Percentiles rank a stretch among this genome's conserved stretches.
phyloP scores from a whole-genome alignment of 73 alveolate species.

The Paramecium sonneborni region DNA sequence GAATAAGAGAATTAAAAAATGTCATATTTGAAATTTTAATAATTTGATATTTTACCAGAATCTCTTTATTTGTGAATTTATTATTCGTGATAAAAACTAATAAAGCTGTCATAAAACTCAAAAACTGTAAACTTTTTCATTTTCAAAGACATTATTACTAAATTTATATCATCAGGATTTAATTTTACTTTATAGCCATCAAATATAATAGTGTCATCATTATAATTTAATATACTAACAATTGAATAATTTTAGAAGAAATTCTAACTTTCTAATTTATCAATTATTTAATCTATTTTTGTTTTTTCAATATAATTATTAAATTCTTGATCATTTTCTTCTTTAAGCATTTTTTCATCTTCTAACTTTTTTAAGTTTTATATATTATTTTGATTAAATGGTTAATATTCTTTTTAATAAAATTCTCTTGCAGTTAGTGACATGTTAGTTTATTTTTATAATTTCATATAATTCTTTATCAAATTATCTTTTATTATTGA shows the following conservation, averaged over 20 bases:
- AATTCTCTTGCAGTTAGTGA: background rate
- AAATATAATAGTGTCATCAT: background rate
- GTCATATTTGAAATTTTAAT: background rate
- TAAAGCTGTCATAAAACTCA: slow-evolving; percentile 2
- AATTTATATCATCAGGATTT: background rate
- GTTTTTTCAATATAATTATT: background rate
- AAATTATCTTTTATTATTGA: background rate
- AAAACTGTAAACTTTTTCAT: background rate
- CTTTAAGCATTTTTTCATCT: background rate
- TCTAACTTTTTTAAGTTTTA: background rate
- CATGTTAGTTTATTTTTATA: background rate
- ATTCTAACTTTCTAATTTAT: background rate
- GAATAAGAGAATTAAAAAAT: background rate
- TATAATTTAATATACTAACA: background rate
- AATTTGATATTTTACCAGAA: background rate
- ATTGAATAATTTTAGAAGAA: background rate
- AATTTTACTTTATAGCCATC: background rate
- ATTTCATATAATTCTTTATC: background rate
- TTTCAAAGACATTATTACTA: background rate
- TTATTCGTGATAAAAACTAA: background rate
- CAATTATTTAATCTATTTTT: background rate
- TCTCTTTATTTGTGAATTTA: background rate
- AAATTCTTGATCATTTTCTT: background rate
- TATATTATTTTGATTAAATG: background rate
- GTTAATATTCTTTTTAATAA: background rate